A percentile compares a stretch with the other conserved stretches of the same genome.
Evolutionary conservation across 352 stramenopile genomes (phyloP).

Genomic region (Globisporangium yorkense): DNA sequence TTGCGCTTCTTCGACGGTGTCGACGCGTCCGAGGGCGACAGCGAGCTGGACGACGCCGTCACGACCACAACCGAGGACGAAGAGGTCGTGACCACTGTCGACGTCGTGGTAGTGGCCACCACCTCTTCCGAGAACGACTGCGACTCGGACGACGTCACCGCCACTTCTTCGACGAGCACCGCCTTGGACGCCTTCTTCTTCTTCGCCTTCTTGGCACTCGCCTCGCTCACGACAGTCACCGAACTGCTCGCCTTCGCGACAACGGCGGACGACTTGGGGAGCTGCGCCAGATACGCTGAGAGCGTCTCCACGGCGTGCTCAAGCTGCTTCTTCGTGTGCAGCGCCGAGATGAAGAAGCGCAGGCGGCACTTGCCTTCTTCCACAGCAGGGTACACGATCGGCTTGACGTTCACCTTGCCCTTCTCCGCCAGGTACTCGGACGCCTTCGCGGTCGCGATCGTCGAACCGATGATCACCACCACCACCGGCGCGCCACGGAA

Average conservation of each 20-base stretch:
- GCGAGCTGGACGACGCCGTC: background rate
- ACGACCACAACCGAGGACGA: conserved; percentile 1
- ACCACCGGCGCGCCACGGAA: conserved; percentile 71
- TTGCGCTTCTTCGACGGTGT: conserved; percentile 10
- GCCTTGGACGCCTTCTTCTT: conserved; percentile 1
- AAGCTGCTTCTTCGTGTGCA: conserved; percentile 67
- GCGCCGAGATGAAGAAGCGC: conserved; percentile 81
- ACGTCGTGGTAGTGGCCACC: conserved; percentile 1
- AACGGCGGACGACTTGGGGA: background rate
- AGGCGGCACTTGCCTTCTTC: conserved; percentile 80
- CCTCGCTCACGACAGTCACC: background rate
- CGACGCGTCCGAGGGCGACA: conserved; percentile 1
- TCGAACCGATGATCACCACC: conserved; percentile 73
- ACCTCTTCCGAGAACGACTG: conserved; percentile 4
- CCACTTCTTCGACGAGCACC: conserved; percentile 4
- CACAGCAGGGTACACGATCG: conserved; percentile 82
- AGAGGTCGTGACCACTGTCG: background rate
- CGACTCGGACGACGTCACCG: conserved; percentile 2
- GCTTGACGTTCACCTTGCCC: conserved; percentile 70
- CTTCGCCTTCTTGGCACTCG: background rate
- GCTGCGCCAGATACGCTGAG: conserved; percentile 23
- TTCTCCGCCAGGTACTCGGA: conserved; percentile 55
- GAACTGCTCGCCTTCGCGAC: background rate
- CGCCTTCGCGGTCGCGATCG: conserved; percentile 69
- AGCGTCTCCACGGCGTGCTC: conserved; percentile 45